A percentile compares a stretch with the other conserved stretches of the same genome.
These are phyloP conservation scores for Gonapodya sp. DNA, from an alignment of 192 early-diverging fungal species.

Conservation along the genomic window DNA sequence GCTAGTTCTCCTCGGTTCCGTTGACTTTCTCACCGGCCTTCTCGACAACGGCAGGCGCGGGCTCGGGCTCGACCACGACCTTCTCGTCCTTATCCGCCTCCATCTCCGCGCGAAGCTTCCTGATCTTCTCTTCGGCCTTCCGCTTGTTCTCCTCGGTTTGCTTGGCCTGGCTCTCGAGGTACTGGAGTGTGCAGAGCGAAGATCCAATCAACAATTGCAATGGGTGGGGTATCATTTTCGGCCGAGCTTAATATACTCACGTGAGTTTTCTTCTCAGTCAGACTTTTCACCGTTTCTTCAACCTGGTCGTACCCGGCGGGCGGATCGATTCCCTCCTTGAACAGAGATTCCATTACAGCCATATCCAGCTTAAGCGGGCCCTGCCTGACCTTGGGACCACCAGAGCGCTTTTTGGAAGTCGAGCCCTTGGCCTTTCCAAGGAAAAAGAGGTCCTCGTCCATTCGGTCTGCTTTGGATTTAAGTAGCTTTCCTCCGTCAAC, in stretches of 20 bases:
- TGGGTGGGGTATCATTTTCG: neutral
- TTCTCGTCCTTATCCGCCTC: neutral
- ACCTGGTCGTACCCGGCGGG: neutral
- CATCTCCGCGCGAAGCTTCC: neutral
- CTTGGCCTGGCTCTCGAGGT: neutral
- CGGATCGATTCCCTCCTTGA: neutral
- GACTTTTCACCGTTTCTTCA: neutral
- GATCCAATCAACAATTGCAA: too few relatives aligned
- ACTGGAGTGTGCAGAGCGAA: neutral
- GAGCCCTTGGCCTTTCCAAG: neutral
- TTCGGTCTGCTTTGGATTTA: neutral
- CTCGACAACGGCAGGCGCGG: neutral
- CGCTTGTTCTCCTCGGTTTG: neutral
- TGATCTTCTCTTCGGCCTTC: neutral
- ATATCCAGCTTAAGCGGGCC: constrained; percentile 7
- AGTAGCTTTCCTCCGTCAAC: neutral
- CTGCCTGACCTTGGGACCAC: neutral
- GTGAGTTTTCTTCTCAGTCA: neutral
- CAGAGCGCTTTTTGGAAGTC: neutral
- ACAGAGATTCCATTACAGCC: neutral
- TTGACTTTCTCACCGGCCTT: neutral
- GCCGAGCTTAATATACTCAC: neutral
- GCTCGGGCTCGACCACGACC: neutral
- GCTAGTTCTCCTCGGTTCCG: neutral
- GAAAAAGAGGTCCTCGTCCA: constrained; percentile 7